These are phyloP conservation scores for Auriscalpium orientale DNA, from an alignment of 768 basidiomycete species.

Conservation along the genomic window DNA sequence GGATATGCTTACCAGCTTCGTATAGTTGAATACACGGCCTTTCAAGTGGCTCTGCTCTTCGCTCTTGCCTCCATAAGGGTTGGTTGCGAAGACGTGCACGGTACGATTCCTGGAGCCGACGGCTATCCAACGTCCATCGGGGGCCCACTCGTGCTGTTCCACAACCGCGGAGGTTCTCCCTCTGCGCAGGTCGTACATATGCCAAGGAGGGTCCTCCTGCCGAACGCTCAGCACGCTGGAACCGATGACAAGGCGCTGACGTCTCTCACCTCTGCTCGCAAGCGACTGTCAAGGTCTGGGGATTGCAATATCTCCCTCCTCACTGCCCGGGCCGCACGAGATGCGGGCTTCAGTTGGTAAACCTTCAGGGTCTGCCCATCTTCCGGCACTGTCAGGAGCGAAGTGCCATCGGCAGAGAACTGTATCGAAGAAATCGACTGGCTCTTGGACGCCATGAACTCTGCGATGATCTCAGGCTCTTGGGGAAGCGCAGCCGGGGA, in stretches of 20 bases:
- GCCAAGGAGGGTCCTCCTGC: constrained; percentile 31
- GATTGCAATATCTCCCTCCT: no score
- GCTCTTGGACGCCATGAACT: constrained; percentile 42
- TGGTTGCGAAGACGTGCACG: constrained; percentile 66
- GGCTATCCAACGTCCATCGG: constrained; percentile 62
- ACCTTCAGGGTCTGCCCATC: constrained; percentile 51
- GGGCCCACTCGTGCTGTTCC: constrained; percentile 43
- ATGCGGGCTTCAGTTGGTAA: constrained; percentile 33
- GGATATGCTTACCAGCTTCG: constrained; percentile 35
- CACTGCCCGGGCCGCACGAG: constrained; percentile 13
- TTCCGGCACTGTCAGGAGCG: constrained; percentile 39
- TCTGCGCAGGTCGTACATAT: constrained; percentile 62
- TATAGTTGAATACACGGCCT: constrained; percentile 47
- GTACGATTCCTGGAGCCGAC: constrained; percentile 58
- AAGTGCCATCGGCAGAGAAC: constrained; percentile 50
- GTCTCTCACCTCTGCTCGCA: no score
- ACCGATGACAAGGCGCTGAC: no score
- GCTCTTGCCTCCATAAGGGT: constrained; percentile 67
- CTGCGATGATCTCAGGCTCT: constrained; percentile 30
- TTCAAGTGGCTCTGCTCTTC: constrained; percentile 56
- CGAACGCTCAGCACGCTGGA: no score
- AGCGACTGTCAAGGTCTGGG: no score
- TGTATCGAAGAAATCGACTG: constrained; percentile 38
- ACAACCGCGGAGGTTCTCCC: constrained; percentile 65
- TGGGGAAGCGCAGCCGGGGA: constrained; percentile 10